phyloP scores from a whole-genome alignment of 192 early-diverging fungal genomes.

The Entrophospora sp. region DNA sequence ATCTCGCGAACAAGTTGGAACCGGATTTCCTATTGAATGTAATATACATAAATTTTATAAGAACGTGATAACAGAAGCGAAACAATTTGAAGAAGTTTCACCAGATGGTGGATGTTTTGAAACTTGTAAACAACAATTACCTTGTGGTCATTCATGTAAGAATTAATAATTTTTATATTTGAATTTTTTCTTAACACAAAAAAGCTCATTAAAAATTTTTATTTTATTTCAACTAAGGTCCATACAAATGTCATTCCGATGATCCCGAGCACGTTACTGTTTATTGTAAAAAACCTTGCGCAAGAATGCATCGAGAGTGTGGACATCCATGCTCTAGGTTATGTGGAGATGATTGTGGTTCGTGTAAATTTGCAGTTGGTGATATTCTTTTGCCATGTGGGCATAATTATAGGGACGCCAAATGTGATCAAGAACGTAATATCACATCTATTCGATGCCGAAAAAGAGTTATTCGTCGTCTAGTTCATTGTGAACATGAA shows the following conservation, averaged over 20 bases:
- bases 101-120: slow-evolving; percentile 47
- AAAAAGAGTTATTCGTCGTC: neutral
- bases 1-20: slow-evolving; percentile 25
- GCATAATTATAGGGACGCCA: slow-evolving; percentile 19
- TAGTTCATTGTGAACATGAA: too few species aligned
- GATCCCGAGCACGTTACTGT: slow-evolving; percentile 30
- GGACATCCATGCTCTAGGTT: slow-evolving; percentile 34
- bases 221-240: neutral
- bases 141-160: slow-evolving; percentile 48
- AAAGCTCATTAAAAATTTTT: neutral
- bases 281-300: slow-evolving; percentile 37
- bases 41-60: slow-evolving; percentile 33
- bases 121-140: slow-evolving; percentile 31
- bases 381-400: slow-evolving; percentile 23
- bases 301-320: slow-evolving; percentile 30
- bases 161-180: neutral
- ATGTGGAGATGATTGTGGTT: slow-evolving; percentile 44
- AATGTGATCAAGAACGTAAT: slow-evolving; percentile 20
- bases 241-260: slow-evolving; percentile 20
- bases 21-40: slow-evolving; percentile 39
- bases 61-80: slow-evolving; percentile 21
- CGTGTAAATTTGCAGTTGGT: slow-evolving; percentile 20
- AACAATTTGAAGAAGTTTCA: slow-evolving; percentile 25
- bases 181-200: too few species aligned
- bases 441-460: neutral